phyloP scores from a whole-genome alignment of 176 grass and related monocot genomes.

The Cocos nucifera region DNA sequence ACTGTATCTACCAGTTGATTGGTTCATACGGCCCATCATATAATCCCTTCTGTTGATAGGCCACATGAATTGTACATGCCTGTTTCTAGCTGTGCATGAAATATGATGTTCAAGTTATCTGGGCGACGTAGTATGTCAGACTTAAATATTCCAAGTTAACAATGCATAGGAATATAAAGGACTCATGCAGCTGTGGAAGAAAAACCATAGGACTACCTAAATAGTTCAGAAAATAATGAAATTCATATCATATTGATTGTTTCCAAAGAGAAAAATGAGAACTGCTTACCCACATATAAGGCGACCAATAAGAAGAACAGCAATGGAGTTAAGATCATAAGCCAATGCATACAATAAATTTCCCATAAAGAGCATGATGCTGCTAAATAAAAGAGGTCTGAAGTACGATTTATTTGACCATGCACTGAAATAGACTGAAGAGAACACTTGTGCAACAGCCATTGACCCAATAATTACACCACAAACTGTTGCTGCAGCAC shows the following conservation, averaged over 20 bases:
- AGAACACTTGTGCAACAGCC: conserved; percentile 89
- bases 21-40: too few species aligned
- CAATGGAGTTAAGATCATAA: conserved; percentile 68
- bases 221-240: too few species aligned
- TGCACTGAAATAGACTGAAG: conserved; percentile 80
- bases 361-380: conserved; percentile 71
- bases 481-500: conserved; percentile 82
- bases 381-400: conserved; percentile 80
- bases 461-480: conserved; percentile 90
- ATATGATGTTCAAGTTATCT: too few species aligned
- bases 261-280: too few species aligned
- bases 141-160: too few species aligned
- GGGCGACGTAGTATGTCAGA: not conserved
- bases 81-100: not conserved
- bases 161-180: too few species aligned
- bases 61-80: too few species aligned
- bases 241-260: too few species aligned
- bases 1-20: not conserved
- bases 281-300: conserved; percentile 69
- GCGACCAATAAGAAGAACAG: conserved; percentile 59
- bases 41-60: too few species aligned
- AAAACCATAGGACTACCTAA: too few species aligned
- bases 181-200: too few species aligned
- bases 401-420: conserved; percentile 95
- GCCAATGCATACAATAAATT: conserved; percentile 73